Conservation (phyloP, 73 alveolate species). For the Paramecium biaurelia region DNA sequence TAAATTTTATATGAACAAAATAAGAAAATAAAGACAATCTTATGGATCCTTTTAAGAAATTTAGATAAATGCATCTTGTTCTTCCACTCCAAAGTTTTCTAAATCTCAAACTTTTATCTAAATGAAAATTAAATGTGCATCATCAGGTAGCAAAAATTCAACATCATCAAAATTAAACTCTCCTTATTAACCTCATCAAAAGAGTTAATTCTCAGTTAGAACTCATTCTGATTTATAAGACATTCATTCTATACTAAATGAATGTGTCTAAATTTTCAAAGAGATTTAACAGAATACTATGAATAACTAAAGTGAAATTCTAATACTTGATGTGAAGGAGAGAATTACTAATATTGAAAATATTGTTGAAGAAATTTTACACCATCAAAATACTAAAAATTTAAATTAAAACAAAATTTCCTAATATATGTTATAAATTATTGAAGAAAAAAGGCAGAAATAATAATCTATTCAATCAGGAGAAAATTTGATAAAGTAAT, state of each 20-base stretch:
- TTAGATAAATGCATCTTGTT: background rate
- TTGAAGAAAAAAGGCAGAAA: background rate
- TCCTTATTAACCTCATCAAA: background rate
- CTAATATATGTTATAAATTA: background rate
- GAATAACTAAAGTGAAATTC: background rate
- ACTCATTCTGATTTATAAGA: background rate
- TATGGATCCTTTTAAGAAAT: background rate
- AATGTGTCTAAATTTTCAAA: background rate
- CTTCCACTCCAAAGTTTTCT: background rate
- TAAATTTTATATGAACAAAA: background rate
- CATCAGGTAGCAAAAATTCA: background rate
- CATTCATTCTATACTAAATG: background rate
- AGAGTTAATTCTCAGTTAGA: background rate
- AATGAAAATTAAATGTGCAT: background rate
- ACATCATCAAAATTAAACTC: background rate
- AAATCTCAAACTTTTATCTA: conserved; percentile 15
- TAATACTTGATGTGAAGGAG: background rate
- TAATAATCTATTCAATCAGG: background rate
- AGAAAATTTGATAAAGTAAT: background rate
- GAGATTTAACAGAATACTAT: background rate
- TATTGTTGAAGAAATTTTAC: background rate
- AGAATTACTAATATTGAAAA: background rate
- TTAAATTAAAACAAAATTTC: background rate
- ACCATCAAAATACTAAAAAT: background rate
- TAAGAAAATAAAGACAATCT: background rate